Conservation (phyloP, 2,329 filamentous ascomycete genomes). For the Exophiala phaeomuriformis region DNA sequence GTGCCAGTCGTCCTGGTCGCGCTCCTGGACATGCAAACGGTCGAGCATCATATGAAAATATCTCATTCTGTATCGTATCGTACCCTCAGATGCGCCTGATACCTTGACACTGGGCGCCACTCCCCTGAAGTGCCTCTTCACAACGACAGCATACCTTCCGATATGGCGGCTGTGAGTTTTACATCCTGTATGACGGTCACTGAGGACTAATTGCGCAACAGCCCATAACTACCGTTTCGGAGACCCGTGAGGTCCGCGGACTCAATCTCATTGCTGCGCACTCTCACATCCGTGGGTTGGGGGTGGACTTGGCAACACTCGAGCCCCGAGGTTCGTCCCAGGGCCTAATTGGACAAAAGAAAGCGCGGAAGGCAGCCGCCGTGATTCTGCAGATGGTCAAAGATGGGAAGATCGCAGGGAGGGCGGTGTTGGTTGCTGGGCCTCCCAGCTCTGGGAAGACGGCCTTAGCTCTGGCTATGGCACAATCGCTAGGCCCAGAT, state of each 20-base stretch:
- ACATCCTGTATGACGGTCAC: not conserved
- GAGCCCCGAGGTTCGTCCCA: slow-evolving; percentile 81
- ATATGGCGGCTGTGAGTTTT: slow-evolving; percentile 22
- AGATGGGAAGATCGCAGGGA: slow-evolving; percentile 94
- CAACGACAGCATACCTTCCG: not conserved
- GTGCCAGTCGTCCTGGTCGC: not conserved
- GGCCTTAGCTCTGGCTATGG: slow-evolving; percentile 97
- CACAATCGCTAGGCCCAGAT: slow-evolving; percentile 86
- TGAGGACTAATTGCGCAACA: slow-evolving; percentile 28
- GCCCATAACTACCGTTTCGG: slow-evolving; percentile 75
- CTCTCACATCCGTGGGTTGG: slow-evolving; percentile 93
- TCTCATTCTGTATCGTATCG: not conserved
- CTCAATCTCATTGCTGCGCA: slow-evolving; percentile 97
- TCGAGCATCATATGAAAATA: not conserved
- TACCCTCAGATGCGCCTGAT: not conserved
- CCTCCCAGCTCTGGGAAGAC: slow-evolving; percentile 97
- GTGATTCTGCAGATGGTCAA: slow-evolving; percentile 98
- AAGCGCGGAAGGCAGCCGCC: slow-evolving; percentile 90
- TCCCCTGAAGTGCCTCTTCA: not conserved
- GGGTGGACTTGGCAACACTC: slow-evolving; percentile 83
- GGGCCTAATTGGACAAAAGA: slow-evolving; percentile 90
- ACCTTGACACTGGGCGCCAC: not conserved
- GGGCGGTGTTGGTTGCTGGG: slow-evolving; percentile 88
- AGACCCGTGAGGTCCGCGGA: slow-evolving; percentile 90
- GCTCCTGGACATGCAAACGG: not conserved